These are phyloP conservation scores for Cystobasidium slooffiae DNA, from an alignment of 1,284 basidiomycete genomes.

Conservation along the genomic window DNA sequence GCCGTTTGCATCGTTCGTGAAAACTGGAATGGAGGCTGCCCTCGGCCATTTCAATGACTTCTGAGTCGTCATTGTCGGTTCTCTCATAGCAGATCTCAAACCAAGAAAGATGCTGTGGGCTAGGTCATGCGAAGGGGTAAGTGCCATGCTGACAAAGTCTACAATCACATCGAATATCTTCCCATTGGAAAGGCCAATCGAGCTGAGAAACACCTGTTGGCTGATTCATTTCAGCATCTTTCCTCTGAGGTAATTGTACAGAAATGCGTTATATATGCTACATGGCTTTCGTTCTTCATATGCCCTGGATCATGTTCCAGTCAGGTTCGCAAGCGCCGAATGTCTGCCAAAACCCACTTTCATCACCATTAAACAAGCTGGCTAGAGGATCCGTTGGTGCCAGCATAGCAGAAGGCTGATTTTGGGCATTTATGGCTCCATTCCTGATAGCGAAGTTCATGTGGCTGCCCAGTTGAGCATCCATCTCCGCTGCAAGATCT, in stretches of 20 bases:
- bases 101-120: no score
- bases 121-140: no score
- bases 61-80: no score
- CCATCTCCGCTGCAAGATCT: not conserved
- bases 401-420: not conserved
- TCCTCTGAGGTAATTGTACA: not conserved
- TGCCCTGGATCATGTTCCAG: constrained; percentile 1
- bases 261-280: not conserved
- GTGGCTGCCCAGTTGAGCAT: not conserved
- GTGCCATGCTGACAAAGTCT: no score
- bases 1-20: no score
- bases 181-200: no score
- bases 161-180: no score
- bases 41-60: no score
- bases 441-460: not conserved
- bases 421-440: not conserved
- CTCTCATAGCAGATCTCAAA: no score
- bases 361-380: constrained; percentile 1
- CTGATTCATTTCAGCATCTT: not conserved
- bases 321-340: not conserved
- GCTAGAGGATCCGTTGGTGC: not conserved
- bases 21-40: no score
- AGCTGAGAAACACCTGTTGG: not conserved
- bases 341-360: not conserved
- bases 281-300: not conserved